phyloP scores from a whole-genome alignment of 2,329 filamentous ascomycete species.

The Aspergillus sp. region DNA sequence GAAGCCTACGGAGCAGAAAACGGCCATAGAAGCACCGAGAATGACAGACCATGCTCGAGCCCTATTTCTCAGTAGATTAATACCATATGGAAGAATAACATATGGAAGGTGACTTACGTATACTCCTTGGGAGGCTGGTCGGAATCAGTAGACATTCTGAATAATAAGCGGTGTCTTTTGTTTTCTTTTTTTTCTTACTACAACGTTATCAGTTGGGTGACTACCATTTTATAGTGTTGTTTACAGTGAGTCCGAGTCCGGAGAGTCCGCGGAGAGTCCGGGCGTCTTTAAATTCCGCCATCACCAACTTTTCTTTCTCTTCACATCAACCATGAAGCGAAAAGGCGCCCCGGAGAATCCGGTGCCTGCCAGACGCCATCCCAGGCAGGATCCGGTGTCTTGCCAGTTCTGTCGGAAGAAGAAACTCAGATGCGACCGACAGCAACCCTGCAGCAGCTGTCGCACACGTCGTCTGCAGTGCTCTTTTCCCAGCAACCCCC shows the following conservation, averaged over 20 bases:
- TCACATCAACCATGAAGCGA: slow-evolving; percentile 24
- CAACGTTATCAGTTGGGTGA: too few species aligned
- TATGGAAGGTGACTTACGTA: slow-evolving; percentile 18
- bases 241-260: background rate
- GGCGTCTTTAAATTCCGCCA: background rate
- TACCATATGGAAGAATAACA: background rate
- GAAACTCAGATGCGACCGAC: slow-evolving; percentile 57
- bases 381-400: slow-evolving; percentile 40
- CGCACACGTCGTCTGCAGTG: slow-evolving; percentile 30
- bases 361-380: slow-evolving; percentile 17
- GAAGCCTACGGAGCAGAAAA: slow-evolving; percentile 41
- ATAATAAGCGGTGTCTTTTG: too few species aligned
- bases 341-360: background rate
- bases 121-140: slow-evolving; percentile 20
- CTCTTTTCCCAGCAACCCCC: background rate
- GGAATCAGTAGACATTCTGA: too few species aligned
- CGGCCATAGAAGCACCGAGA: slow-evolving; percentile 27
- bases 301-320: background rate
- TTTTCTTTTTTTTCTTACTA: background rate
- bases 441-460: slow-evolving; percentile 53
- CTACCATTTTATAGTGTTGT: too few species aligned
- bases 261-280: slow-evolving; percentile 23
- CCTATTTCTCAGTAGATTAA: slow-evolving; percentile 12
- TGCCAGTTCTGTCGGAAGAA: slow-evolving; percentile 40
- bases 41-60: slow-evolving; percentile 28